These are phyloP conservation scores for Rhipidocladum racemiflorum DNA, from an alignment of 176 grass and related monocot genomes.

Conservation along the genomic window DNA sequence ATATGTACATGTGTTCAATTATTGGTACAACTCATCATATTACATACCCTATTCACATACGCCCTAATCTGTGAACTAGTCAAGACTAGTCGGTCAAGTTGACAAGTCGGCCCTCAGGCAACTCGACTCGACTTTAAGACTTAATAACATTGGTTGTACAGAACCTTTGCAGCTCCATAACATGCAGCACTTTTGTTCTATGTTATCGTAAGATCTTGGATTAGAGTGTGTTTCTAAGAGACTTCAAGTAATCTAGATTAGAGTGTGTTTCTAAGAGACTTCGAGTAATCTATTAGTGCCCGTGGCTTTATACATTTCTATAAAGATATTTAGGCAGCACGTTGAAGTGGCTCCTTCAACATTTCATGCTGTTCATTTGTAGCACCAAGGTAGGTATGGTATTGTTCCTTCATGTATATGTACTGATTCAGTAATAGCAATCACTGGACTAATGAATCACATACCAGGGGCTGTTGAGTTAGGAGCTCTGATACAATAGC, in stretches of 20 bases:
- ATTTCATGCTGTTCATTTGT: neutral
- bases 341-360: neutral
- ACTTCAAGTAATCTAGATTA: neutral
- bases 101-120: too few species aligned
- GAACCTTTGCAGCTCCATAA: neutral
- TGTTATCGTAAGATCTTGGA: neutral
- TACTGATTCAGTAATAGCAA: conserved; percentile 9
- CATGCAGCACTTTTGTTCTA: neutral
- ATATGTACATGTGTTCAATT: too few species aligned
- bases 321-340: neutral
- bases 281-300: neutral
- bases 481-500: conserved; percentile 45
- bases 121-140: too few species aligned
- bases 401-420: neutral
- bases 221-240: neutral
- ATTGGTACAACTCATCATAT: too few species aligned
- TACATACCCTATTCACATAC: too few species aligned
- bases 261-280: neutral
- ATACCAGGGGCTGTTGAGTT: conserved; percentile 62
- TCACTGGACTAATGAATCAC: conserved; percentile 13
- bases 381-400: neutral
- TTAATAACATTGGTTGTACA: too few species aligned
- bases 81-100: too few species aligned
- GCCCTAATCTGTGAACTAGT: too few species aligned
- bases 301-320: neutral